Evolutionary conservation across 2,329 filamentous ascomycete species (phyloP), one percentile per base, ranked within the genome.

Genomic region (Epichloe gansuensis): DNA sequence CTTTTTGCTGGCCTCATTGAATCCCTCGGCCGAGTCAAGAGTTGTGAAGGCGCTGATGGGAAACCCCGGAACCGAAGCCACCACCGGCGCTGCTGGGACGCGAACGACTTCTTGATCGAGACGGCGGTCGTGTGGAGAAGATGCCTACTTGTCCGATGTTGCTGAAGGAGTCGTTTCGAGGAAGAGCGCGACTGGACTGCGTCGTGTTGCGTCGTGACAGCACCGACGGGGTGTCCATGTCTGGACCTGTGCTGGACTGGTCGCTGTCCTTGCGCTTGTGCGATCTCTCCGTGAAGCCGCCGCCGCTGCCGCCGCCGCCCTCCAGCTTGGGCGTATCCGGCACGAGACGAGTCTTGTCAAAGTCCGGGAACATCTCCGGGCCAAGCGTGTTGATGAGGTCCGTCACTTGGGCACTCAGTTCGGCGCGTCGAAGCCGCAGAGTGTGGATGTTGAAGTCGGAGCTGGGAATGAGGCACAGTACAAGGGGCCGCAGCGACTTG

Each of bases 301-400:
- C 58, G 23, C 21, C 23, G 21, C 21, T 13, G 44, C 37, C 53
- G 23, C 63, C 57, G 28, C 63, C 65, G 6, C 62, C 59, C 53
- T 72, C 70, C 38, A 64, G 61, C 52, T 62, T 70, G 57, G 72
- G 68, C 1, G 78, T 71, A 57, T 83, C 80, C 3, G 76, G 72
- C 34, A 91, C 73, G 53, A 93, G 78, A 37, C 88, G 81, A 12
- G 81, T 78, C 56, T 83, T 79, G 61, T 93, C 88, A 64, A 95
- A 98, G 72, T 98, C 93, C n/a, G 90, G 85, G 72, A 94, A 98
- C 73, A 98, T 85, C 65, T 97, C 91, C 0, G 93, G 93, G 0
- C 93, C 93, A 12, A 98, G 82, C 17, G 87, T 89, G 69, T 98
- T 97, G 75, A 98, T 95, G 46, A 95, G 77, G 3, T 93, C 82